Percentiles rank a stretch among this genome's conserved stretches.
phyloP scores from a whole-genome alignment of 345 rosid genomes.

The Gossypium bickii region DNA sequence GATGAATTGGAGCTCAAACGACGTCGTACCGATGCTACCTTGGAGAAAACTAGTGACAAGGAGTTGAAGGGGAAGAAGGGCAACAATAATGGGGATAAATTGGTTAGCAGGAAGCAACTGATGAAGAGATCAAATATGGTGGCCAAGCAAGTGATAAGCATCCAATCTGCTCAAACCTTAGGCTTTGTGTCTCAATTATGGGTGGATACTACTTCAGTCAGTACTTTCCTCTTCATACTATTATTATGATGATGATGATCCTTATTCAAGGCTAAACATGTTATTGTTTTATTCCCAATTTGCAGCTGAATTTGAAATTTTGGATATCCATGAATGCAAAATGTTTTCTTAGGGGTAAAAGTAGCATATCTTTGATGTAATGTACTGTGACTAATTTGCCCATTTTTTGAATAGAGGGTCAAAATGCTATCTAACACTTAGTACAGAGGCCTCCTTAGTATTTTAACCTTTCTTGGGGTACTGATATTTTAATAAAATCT shows the following conservation, averaged over 20 bases:
- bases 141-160: constrained; percentile 61
- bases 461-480: not conserved
- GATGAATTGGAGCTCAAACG: constrained; percentile 18
- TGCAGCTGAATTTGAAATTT: not conserved
- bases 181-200: constrained; percentile 84
- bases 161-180: constrained; percentile 53
- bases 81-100: not conserved
- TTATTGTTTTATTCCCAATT: not conserved
- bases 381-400: too few relatives aligned
- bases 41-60: constrained; percentile 14
- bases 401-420: too few relatives aligned
- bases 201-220: constrained; percentile 65
- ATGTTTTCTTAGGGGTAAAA: too few relatives aligned
- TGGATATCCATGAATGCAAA: not conserved
- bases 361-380: too few relatives aligned
- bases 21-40: constrained; percentile 10
- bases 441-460: too few relatives aligned
- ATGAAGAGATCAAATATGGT: not conserved
- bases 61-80: not conserved
- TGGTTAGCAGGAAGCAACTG: constrained; percentile 36
- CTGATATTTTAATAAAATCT: not conserved
- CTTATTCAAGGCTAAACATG: not conserved
- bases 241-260: not conserved
- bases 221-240: constrained; percentile 18
- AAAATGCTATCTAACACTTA: too few relatives aligned